Evolutionary conservation across 1,284 basidiomycete species (phyloP), one percentile per base, ranked within the genome.

Genomic region (Trichosporon coremiiforme): DNA sequence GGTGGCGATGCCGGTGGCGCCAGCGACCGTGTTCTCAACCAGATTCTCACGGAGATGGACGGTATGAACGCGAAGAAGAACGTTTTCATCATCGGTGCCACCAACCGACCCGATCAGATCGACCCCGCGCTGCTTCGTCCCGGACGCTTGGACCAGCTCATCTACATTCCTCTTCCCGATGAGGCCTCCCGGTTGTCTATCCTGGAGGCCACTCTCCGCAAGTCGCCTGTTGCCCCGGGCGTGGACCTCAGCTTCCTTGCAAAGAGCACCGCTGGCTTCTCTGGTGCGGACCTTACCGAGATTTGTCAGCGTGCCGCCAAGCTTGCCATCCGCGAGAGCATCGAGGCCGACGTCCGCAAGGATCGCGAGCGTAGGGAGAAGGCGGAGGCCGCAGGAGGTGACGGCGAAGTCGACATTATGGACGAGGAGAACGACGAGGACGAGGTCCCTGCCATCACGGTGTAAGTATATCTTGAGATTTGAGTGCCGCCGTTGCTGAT

Each of bases 1-100:
- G 87, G 88, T 1, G 86, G 88, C 15, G 96, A 98, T 82, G 95
- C 86, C 69, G 95, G 95, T 75, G 97, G 96, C 73, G 95, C 96
- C 8, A 91, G 95, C 65, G 97, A 99, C 83, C 94, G 97, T 86
- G 95, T 98, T 9, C 88, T 98, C 71, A 97, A 98, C 85, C 95
- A 97, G 84, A 94, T 97, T 77, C 88, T 95, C 41, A 99, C 97
- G 69, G 97, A 99, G 86, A 98, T 99, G 95, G 97, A 99, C 84
- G 96, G 96, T 78, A 97, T 99, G 92, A 95, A 97, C 85, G 89
- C 93, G 64, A 98, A 98, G 90, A 98, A 98, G 89, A 98, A 98
- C 82, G 95, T 98, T 29, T 97, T 97, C 87, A 95, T 97, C 84
- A 98, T 99, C 73, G 96, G 95, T 75, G 96, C 96, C 63, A 99